A percentile compares a stretch with the other conserved stretches of the same genome.
These are phyloP conservation scores for Aspergillus pseudoterreus DNA, from an alignment of 2,329 filamentous ascomycete genomes.

Conservation along the genomic window DNA sequence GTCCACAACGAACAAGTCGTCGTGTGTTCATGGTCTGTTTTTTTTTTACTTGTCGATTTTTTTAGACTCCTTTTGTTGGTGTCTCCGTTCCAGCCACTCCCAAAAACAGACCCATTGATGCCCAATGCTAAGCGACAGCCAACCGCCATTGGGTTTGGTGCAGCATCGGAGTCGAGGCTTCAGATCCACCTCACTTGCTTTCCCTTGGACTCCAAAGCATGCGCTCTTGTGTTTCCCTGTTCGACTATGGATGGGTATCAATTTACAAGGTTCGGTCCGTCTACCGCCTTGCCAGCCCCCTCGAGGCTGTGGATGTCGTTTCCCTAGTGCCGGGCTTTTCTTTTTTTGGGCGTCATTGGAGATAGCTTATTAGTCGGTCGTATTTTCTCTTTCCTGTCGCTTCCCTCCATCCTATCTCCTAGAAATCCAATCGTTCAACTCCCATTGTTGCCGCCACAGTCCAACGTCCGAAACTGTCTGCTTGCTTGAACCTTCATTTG, in stretches of 20 bases:
- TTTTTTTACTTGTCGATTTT: slow-evolving; percentile 10
- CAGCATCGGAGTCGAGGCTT: slow-evolving; percentile 5
- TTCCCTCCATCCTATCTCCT: slow-evolving; percentile 13
- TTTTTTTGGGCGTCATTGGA: slow-evolving; percentile 15
- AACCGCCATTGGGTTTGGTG: slow-evolving; percentile 9
- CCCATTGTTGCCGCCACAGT: slow-evolving; percentile 18
- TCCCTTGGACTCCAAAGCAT: slow-evolving; percentile 10
- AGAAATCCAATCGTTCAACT: slow-evolving; percentile 14
- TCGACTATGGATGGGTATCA: slow-evolving; percentile 19
- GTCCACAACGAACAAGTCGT: background rate
- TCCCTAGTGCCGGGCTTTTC: slow-evolving; percentile 10
- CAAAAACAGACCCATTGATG: slow-evolving; percentile 20
- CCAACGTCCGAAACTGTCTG: slow-evolving; percentile 25
- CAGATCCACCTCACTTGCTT: slow-evolving; percentile 8
- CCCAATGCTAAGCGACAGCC: slow-evolving; percentile 17
- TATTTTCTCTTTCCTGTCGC: slow-evolving; percentile 11
- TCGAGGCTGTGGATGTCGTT: slow-evolving; percentile 16
- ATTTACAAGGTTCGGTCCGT: slow-evolving; percentile 22
- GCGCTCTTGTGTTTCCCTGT: slow-evolving; percentile 12
- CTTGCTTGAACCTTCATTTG: slow-evolving; percentile 20
- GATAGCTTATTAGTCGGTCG: slow-evolving; percentile 18
- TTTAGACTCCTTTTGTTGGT: background rate
- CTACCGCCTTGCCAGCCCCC: slow-evolving; percentile 19
- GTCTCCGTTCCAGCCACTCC: slow-evolving; percentile 12
- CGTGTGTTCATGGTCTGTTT: slow-evolving; percentile 9